phyloP scores from a whole-genome alignment of 352 stramenopile species.

The Pythium sp. region DNA sequence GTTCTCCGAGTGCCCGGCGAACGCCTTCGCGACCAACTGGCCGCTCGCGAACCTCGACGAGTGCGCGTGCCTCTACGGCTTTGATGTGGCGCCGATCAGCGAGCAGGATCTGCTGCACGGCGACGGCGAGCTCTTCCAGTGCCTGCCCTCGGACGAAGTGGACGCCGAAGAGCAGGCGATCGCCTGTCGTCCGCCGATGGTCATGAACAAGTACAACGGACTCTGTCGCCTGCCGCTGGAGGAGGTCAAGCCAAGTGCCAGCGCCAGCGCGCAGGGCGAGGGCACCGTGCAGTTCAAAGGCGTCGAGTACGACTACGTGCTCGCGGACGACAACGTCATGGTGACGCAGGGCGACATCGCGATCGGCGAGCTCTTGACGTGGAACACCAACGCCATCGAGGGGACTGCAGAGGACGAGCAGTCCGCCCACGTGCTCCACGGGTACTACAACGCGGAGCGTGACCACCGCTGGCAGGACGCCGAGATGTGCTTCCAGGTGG shows the following conservation, averaged over 20 bases:
- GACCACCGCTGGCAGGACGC: slow-evolving; percentile 71
- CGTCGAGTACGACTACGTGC: slow-evolving; percentile 81
- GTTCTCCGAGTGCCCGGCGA: slow-evolving; percentile 45
- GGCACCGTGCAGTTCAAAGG: slow-evolving; percentile 58
- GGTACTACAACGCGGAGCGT: slow-evolving; percentile 78
- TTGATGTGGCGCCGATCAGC: slow-evolving; percentile 29
- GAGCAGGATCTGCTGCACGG: slow-evolving; percentile 27
- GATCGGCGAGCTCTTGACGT: slow-evolving; percentile 53
- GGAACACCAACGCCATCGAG: slow-evolving; percentile 18
- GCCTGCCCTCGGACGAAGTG: slow-evolving; percentile 22
- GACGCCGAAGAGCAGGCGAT: slow-evolving; percentile 39
- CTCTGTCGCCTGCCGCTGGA: slow-evolving; percentile 68
- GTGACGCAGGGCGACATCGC: slow-evolving; percentile 77
- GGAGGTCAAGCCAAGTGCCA: slow-evolving; percentile 30
- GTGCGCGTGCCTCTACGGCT: slow-evolving; percentile 50
- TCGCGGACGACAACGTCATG: slow-evolving; percentile 71
- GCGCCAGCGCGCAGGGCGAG: slow-evolving; percentile 16
- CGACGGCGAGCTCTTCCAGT: slow-evolving; percentile 42
- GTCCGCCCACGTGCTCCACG: slow-evolving; percentile 46
- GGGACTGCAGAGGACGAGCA: slow-evolving; percentile 7
- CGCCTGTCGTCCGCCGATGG: slow-evolving; percentile 35
- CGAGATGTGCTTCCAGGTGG: slow-evolving; percentile 67
- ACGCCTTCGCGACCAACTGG: slow-evolving; percentile 52
- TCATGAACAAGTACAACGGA: slow-evolving; percentile 44
- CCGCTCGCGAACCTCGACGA: slow-evolving; percentile 33